Conservation (phyloP, 805 yeast species). For the Monosporozyma aerobia region DNA sequence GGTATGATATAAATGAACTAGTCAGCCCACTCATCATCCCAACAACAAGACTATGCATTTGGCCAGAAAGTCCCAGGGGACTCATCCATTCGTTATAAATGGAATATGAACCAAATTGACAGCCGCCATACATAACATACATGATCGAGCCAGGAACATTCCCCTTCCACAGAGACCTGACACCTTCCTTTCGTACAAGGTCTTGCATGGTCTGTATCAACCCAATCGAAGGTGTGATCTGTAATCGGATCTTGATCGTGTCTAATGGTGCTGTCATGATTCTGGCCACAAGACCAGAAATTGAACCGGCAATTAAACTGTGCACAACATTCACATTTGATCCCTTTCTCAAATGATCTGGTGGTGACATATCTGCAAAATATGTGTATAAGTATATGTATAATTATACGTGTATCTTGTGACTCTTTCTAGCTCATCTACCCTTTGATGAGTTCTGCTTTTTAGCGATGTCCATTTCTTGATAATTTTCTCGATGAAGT, state of each 20-base stretch:
- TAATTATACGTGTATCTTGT: not conserved
- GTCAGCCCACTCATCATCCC: slow-evolving; percentile 73
- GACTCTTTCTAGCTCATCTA: not conserved
- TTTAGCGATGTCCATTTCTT: not conserved
- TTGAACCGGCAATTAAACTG: slow-evolving; percentile 60
- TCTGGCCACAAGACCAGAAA: slow-evolving; percentile 54
- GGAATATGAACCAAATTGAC: slow-evolving; percentile 71
- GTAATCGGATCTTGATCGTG: slow-evolving; percentile 27
- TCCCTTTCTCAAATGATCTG: slow-evolving; percentile 42
- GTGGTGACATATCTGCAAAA: too few species aligned
- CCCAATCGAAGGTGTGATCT: slow-evolving; percentile 12
- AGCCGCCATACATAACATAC: slow-evolving; percentile 77
- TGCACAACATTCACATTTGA: slow-evolving; percentile 42
- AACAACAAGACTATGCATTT: slow-evolving; percentile 37
- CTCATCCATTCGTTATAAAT: slow-evolving; percentile 37
- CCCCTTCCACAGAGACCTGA: slow-evolving; percentile 86
- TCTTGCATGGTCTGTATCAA: slow-evolving; percentile 29
- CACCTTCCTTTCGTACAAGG: slow-evolving; percentile 56
- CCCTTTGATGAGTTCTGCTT: not conserved
- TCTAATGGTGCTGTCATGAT: slow-evolving; percentile 33
- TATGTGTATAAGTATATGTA: too few species aligned
- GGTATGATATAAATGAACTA: slow-evolving; percentile 72
- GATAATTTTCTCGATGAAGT: not conserved
- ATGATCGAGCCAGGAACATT: slow-evolving; percentile 84
- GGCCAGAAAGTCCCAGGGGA: slow-evolving; percentile 10